Evolutionary conservation across 305 asterid species (phyloP).

Genomic region (Rubia occidens): DNA sequence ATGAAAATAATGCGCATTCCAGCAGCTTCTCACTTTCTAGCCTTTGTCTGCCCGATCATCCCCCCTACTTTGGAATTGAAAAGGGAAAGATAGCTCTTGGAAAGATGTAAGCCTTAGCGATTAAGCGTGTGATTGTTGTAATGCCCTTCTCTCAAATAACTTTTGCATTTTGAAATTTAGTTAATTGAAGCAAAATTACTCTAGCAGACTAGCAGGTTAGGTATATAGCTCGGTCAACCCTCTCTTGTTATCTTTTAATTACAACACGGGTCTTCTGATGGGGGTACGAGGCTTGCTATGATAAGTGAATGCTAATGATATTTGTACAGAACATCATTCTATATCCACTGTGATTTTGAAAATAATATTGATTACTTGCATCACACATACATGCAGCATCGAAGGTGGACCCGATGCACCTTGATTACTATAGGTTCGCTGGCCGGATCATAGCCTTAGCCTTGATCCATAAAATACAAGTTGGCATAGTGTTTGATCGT

Average conservation of each 20-base stretch:
- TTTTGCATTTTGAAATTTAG: neutral
- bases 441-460: slow-evolving; percentile 83
- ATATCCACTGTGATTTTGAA: neutral
- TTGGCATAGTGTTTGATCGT: slow-evolving; percentile 72
- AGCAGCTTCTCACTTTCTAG: neutral
- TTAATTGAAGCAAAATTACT: neutral
- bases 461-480: slow-evolving; percentile 75
- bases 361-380: slow-evolving; percentile 16
- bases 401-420: slow-evolving; percentile 72
- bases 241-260: neutral
- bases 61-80: neutral
- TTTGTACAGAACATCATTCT: neutral
- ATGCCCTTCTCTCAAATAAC: neutral
- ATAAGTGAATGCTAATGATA: neutral
- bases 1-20: too few species aligned
- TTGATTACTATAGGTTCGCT: slow-evolving; percentile 58
- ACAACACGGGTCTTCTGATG: neutral
- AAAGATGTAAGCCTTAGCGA: neutral
- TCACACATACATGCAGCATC: slow-evolving; percentile 55
- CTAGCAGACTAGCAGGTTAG: neutral
- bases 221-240: neutral
- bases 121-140: neutral
- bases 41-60: neutral
- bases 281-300: neutral
- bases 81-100: neutral